These are phyloP conservation scores for Picochlorum sp. DNA, from an alignment of 139 green algal species.

Conservation along the genomic window DNA sequence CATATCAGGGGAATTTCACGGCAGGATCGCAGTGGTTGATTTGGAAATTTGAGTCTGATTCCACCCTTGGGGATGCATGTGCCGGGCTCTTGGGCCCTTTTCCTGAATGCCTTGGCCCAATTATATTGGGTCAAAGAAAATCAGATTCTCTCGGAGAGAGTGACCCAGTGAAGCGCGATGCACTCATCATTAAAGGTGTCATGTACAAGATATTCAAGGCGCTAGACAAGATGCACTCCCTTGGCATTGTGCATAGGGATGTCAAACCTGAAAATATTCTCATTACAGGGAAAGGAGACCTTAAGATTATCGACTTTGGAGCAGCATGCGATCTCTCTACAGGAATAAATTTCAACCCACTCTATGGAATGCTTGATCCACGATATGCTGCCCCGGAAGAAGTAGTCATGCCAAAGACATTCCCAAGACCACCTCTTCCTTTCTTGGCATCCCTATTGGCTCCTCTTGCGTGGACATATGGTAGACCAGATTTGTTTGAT, in stretches of 20 bases:
- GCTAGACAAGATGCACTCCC: conserved; percentile 47
- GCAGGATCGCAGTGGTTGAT: conserved; percentile 80
- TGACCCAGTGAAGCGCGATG: conserved; percentile 38
- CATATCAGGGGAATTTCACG: conserved; percentile 45
- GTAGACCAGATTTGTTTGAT: conserved; percentile 82
- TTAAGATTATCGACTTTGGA: conserved; percentile 91
- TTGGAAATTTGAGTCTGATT: conserved; percentile 84
- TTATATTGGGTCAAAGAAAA: conserved; percentile 46
- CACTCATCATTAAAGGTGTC: conserved; percentile 49
- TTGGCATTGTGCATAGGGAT: conserved; percentile 85
- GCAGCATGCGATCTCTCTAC: conserved; percentile 83
- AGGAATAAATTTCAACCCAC: conserved; percentile 88
- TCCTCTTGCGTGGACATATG: conserved; percentile 71
- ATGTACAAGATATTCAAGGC: conserved; percentile 44
- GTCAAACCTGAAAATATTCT: conserved; percentile 86
- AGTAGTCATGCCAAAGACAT: conserved; percentile 76
- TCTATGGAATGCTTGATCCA: conserved; percentile 81
- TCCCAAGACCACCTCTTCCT: conserved; percentile 56
- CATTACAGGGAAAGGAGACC: conserved; percentile 56
- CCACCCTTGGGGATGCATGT: conserved; percentile 67
- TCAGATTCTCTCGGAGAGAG: conserved; percentile 1
- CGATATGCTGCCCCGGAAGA: conserved; percentile 80
- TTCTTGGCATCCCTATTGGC: conserved; percentile 58
- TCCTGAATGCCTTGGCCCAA: conserved; percentile 50
- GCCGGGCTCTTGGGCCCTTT: conserved; percentile 52